Evolutionary conservation across 1,284 basidiomycete genomes (phyloP), one percentile per base, ranked within the genome.

Genomic region (Chalciporus sp.): DNA sequence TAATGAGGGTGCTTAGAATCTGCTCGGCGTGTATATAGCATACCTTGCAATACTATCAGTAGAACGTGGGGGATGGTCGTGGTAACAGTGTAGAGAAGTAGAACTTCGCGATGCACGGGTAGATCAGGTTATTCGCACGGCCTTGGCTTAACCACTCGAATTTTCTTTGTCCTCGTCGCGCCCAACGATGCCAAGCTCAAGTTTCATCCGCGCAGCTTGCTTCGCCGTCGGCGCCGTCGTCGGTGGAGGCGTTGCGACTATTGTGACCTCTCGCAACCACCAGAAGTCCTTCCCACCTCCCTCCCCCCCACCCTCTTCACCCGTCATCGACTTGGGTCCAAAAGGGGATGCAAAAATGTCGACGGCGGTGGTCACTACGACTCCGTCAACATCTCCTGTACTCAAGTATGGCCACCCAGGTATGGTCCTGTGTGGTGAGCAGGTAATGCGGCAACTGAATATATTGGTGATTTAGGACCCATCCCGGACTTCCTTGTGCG

Each of bases 341-440:
- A 64, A 61, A 26, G 77, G 77, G 2, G 71, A 64, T 52, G 66
- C 74, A 9, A 64, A 61, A 44, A 52, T 73, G 16, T 59, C 61
- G 19, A 61, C 56, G 39, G 55, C 66, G 23, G 53, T 65, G 23
- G 52, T 65, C 5, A 58, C 70, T 42, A 53, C 68, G 7, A 61
- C 67, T 12, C 31, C 49, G 12, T 39, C 61, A 17, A 43, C 61
- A 2, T 66, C 71, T 2, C 66, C 80, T 2, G 76, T 84, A 1
- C 70, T 92, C 57, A 90, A 84, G 64, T 86, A 90, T 63, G 90
- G 90, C 4, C 80, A 89, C 68, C 90, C 90, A 63, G 89, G 88
- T 74, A 50, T 39, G 47, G 51, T 40, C 20, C 20, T 26, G 19
- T 26, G 14, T n/a, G 1, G 20, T 29, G 43, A 31, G 20, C 16